Percentiles rank a stretch among this genome's conserved stretches.
These are phyloP conservation scores for Salisapilia sapeloensis DNA, from an alignment of 352 stramenopile species.

Conservation along the genomic window DNA sequence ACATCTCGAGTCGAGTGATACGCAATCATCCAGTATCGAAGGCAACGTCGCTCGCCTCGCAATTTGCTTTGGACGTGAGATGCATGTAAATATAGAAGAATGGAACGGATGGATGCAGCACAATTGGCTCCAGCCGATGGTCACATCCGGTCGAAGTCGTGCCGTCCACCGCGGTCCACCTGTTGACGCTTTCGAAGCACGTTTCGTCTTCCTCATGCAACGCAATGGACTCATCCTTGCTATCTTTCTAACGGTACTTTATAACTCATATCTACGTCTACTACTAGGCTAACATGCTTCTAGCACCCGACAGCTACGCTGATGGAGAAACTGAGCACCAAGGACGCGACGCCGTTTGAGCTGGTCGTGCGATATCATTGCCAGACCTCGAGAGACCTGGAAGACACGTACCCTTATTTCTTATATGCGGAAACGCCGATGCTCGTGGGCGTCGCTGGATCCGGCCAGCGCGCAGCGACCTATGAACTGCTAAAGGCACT, in stretches of 20 bases:
- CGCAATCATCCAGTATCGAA: too few species aligned
- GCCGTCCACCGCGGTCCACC: constrained; percentile 7
- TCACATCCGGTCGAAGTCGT: constrained; percentile 1
- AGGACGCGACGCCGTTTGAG: constrained; percentile 23
- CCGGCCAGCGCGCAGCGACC: constrained; percentile 27
- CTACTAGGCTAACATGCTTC: too few species aligned
- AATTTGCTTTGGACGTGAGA: constrained; percentile 30
- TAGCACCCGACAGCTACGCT: constrained; percentile 25
- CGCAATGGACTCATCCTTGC: constrained; percentile 36
- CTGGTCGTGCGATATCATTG: constrained; percentile 32
- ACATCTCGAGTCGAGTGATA: too few species aligned
- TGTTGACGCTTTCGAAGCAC: constrained; percentile 21
- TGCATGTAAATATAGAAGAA: constrained; percentile 36
- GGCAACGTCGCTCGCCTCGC: constrained; percentile 16
- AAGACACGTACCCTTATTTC: constrained; percentile 13
- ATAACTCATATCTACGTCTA: not conserved
- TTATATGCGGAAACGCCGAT: constrained; percentile 49
- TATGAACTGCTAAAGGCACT: constrained; percentile 30
- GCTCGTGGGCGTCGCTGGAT: constrained; percentile 22
- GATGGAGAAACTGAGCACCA: constrained; percentile 24
- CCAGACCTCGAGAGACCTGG: constrained; percentile 8
- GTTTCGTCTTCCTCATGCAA: constrained; percentile 55
- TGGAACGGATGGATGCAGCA: constrained; percentile 53
- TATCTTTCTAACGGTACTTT: constrained; percentile 23
- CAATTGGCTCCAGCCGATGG: constrained; percentile 12